Base-by-base conservation (phyloP, 2,329 filamentous ascomycete species). In the Trichoderma atrobrunneum region DNA sequence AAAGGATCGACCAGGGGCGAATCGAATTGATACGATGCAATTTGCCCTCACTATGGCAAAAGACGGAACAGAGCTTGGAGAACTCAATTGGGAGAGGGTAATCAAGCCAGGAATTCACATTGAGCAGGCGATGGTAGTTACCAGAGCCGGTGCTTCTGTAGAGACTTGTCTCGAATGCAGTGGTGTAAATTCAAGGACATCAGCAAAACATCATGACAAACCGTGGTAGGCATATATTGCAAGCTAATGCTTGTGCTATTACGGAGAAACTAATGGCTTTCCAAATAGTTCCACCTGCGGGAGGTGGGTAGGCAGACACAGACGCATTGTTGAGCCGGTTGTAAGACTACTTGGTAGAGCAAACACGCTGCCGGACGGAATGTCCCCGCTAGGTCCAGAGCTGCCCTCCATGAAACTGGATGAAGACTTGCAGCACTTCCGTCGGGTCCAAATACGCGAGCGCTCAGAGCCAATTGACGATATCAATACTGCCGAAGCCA, bases 321-420 rank as follows among this genome's bases (percentile, higher is more conserved):
- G 1, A 18, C 6, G 16, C 36, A 16, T 18, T 39, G 36, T 18
- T 6, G 36, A 39, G 36, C 36, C 36, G 3, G 36, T 39, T 39
- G 36, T 39, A 39, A 39, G 16, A 7, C 16, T 39, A 18, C 16
- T 39, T 18, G 36, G 1, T 39, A 39, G 0, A 39, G 6, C 14
- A 8, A 7, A 39, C 14, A 39, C 6, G 36, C 1, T 39, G 36
- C 14, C 36, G 1, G 14, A 8, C 36, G 16, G 1, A 39, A 39
- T 1, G 0, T 3, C 14, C 36, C 6, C 36, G 1, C 0, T 39
- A 7, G 36, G 16, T 18, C 36, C 16, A 1, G 16, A 43, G 7
- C 1, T 18, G 36, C 36, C 36, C 1, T 18, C 36, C 0, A 43
- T 18, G 36, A 1, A 18, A 18, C 7, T 8, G 2, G 36, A 43